Base-by-base conservation (phyloP, 768 basidiomycete genomes). In the Lactarius trivialis region DNA sequence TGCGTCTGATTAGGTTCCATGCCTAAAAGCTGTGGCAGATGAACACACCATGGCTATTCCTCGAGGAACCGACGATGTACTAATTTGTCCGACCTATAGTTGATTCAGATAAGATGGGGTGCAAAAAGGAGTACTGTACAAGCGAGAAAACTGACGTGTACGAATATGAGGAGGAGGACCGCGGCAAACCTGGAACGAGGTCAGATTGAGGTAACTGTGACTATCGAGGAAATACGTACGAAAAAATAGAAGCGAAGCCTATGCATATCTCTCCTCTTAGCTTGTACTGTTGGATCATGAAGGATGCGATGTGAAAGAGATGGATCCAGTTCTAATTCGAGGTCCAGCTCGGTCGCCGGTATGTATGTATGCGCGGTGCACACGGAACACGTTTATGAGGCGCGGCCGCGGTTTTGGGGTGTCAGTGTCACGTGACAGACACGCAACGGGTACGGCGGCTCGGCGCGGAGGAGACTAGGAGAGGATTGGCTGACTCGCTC, bases 181-280 rank as follows among this genome's bases (percentile, higher is more conserved):
- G 76, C 75, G 30, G 73, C 67, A 79, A 83, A 64, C 70, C 79
- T 73, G 79, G 69, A 34, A 49, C 33, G 80, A 66, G 58, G 55
- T 65, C 72, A 67, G 72, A 63, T 34, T 68, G 68, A 56, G 52
- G 53, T 33, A 37, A 48, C 43, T 53, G 70, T 49, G 66, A 65
- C 45, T 48, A 7, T 14, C 24, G 36, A 37, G 60, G 61, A 51
- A 51, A 76, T 52, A 73, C 86, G 61, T 71, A 89, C 90, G 89
- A 85, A 57, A 92, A 76, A 60, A 90, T 68, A 54, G 89, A 82
- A 55, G 85, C 89, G 66, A 83, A 73, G 60, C 85, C 84, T 49
- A 92, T 81, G 73, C 88, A 91, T 63, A 88, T 67, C 80, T 91
- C 89, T 33, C 90, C 90, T 61, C 81, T 85, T 83, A 91, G 84